phyloP scores from a whole-genome alignment of 768 basidiomycete species.

The Lactifluus piperatus region DNA sequence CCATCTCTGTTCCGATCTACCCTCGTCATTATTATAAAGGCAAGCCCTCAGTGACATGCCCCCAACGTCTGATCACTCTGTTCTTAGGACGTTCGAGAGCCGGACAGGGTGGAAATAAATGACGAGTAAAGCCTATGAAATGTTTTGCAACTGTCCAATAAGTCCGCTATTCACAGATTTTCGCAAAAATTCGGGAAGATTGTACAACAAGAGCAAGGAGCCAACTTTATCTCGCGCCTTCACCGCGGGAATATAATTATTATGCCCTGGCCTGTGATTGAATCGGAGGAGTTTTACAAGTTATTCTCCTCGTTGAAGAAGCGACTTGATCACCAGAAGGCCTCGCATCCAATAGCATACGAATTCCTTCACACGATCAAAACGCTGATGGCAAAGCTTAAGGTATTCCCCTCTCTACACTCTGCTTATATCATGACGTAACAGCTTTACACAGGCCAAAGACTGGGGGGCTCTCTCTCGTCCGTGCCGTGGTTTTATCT shows the following conservation, averaged over 20 bases:
- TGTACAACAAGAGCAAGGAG: conserved; percentile 50
- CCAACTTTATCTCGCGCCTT: conserved; percentile 53
- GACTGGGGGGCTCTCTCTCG: conserved; percentile 61
- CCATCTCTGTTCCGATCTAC: conserved; percentile 51
- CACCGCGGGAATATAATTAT: conserved; percentile 49
- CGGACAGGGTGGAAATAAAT: conserved; percentile 49
- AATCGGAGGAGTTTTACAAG: conserved; percentile 50
- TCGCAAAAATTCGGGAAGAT: conserved; percentile 50
- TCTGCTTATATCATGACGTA: neutral
- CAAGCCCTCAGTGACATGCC: conserved; percentile 9
- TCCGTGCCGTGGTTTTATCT: conserved; percentile 26
- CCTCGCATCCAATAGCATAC: conserved; percentile 43
- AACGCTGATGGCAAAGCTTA: conserved; percentile 59
- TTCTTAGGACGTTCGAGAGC: conserved; percentile 51
- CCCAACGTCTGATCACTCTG: neutral
- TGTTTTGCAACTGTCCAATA: neutral
- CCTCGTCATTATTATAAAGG: conserved; percentile 57
- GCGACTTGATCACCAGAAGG: conserved; percentile 38
- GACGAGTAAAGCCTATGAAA: conserved; percentile 42
- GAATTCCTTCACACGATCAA: conserved; percentile 51
- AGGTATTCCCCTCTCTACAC: conserved; percentile 31
- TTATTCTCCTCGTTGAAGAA: conserved; percentile 42
- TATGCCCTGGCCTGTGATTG: conserved; percentile 61
- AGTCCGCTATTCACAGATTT: conserved; percentile 33
- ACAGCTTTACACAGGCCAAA: conserved; percentile 36